These are phyloP conservation scores for Fusarium gaditjirri DNA, from an alignment of 2,329 filamentous ascomycete genomes.

Conservation along the genomic window DNA sequence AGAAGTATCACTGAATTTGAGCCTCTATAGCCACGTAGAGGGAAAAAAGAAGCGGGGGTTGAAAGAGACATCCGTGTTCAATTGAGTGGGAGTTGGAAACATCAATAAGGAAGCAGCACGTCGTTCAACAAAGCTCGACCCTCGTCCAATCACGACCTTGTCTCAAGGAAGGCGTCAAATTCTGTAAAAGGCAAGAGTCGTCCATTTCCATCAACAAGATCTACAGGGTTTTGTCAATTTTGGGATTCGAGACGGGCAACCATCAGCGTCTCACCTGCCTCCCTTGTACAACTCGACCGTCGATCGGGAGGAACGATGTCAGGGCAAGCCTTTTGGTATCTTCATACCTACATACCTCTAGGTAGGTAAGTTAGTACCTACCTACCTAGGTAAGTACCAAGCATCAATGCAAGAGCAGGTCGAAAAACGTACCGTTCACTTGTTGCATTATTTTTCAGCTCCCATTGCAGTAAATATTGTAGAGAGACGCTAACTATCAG, in stretches of 20 bases:
- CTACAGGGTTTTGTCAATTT: slow-evolving; percentile 37
- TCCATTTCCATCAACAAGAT: slow-evolving; percentile 32
- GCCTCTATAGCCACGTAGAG: background rate
- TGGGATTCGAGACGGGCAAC: slow-evolving; percentile 8
- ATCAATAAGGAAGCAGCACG: background rate
- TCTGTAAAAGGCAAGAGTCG: slow-evolving; percentile 33
- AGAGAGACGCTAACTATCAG: background rate
- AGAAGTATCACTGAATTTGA: background rate
- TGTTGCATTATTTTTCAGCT: slow-evolving; percentile 6
- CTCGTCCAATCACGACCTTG: slow-evolving; percentile 13
- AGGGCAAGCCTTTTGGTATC: background rate
- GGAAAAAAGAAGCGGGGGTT: background rate
- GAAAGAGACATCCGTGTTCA: background rate
- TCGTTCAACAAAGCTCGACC: background rate
- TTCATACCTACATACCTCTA: background rate
- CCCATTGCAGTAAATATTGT: background rate
- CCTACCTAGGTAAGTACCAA: too few species aligned
- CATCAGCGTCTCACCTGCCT: slow-evolving; percentile 28
- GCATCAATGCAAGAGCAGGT: background rate
- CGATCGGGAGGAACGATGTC: slow-evolving; percentile 20
- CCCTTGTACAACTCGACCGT: slow-evolving; percentile 26
- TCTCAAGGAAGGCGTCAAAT: slow-evolving; percentile 12
- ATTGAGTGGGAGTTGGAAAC: slow-evolving; percentile 1
- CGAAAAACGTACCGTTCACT: background rate
- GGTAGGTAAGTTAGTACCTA: too few species aligned